A percentile compares a stretch with the other conserved stretches of the same genome.
Conservation (phyloP, 2,329 filamentous ascomycete genomes). For the Colletotrichum phormii region DNA sequence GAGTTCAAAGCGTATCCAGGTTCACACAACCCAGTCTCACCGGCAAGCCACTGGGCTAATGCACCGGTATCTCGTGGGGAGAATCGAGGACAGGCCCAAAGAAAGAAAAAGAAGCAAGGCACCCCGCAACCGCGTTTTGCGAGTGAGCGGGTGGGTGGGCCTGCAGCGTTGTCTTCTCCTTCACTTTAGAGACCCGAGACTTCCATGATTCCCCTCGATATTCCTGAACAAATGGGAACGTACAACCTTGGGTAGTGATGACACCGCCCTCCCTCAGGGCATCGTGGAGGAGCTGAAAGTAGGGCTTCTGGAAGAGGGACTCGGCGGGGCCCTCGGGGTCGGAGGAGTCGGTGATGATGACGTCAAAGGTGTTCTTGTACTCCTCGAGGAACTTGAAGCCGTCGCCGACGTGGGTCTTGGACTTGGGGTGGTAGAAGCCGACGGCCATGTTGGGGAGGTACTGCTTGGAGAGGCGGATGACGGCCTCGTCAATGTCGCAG, state of each 20-base stretch:
- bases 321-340: slow-evolving; percentile 98
- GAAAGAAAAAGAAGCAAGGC: slow-evolving; percentile 47
- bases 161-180: neutral
- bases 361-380: slow-evolving; percentile 97
- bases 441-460: slow-evolving; percentile 95
- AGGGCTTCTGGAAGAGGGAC: slow-evolving; percentile 97
- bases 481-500: slow-evolving; percentile 98
- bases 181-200: slow-evolving; percentile 16
- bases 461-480: slow-evolving; percentile 98
- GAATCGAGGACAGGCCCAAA: slow-evolving; percentile 35
- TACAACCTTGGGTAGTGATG: slow-evolving; percentile 99
- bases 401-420: slow-evolving; percentile 92
- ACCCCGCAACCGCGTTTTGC: slow-evolving; percentile 31
- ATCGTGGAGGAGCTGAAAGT: slow-evolving; percentile 93
- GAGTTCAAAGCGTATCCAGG: slow-evolving; percentile 25
- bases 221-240: slow-evolving; percentile 74
- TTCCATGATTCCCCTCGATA: slow-evolving; percentile 32
- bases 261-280: slow-evolving; percentile 95
- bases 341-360: slow-evolving; percentile 99
- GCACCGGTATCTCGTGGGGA: slow-evolving; percentile 13
- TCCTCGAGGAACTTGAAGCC: slow-evolving; percentile 99
- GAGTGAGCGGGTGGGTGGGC: slow-evolving; percentile 10
- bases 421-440: slow-evolving; percentile 93
- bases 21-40: slow-evolving; percentile 18
- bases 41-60: slow-evolving; percentile 26